These are phyloP conservation scores for Schizochytrium sp. DNA, from an alignment of 108 stramenopile genomes.

Conservation along the genomic window DNA sequence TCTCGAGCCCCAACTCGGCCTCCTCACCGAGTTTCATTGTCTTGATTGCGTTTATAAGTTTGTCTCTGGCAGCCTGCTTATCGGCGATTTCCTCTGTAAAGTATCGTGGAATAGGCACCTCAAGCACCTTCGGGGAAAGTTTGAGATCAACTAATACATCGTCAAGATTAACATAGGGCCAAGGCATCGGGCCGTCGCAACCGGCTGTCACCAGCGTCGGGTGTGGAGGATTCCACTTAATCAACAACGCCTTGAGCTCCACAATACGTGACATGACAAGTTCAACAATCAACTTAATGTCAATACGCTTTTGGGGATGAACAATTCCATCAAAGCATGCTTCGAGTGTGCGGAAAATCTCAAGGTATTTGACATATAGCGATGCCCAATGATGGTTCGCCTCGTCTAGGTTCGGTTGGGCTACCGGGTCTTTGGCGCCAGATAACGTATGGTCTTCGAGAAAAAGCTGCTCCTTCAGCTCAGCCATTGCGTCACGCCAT, in stretches of 20 bases:
- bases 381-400: constrained; percentile 84
- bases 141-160: constrained; percentile 80
- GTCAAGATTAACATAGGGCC: constrained; percentile 85
- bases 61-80: constrained; percentile 68
- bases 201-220: constrained; percentile 73
- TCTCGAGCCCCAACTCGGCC: constrained; percentile 67
- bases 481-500: constrained; percentile 80
- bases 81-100: constrained; percentile 76
- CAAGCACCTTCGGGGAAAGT: constrained; percentile 82
- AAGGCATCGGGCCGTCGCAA: constrained; percentile 76
- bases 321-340: constrained; percentile 82
- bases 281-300: constrained; percentile 82
- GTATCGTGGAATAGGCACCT: constrained; percentile 80
- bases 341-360: constrained; percentile 79
- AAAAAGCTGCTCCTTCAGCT: constrained; percentile 79
- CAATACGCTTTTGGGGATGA: constrained; percentile 87
- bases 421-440: constrained; percentile 37
- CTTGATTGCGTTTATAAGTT: constrained; percentile 74
- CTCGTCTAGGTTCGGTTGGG: constrained; percentile 63
- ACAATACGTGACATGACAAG: constrained; percentile 82
- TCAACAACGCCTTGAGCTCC: constrained; percentile 81
- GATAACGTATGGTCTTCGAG: constrained; percentile 74
- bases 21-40: constrained; percentile 75
- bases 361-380: constrained; percentile 83
- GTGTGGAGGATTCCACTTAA: constrained; percentile 87